Evolutionary conservation across 2,329 filamentous ascomycete species (phyloP), one percentile per base, ranked within the genome.

Genomic region (Ophiostoma australiae): DNA sequence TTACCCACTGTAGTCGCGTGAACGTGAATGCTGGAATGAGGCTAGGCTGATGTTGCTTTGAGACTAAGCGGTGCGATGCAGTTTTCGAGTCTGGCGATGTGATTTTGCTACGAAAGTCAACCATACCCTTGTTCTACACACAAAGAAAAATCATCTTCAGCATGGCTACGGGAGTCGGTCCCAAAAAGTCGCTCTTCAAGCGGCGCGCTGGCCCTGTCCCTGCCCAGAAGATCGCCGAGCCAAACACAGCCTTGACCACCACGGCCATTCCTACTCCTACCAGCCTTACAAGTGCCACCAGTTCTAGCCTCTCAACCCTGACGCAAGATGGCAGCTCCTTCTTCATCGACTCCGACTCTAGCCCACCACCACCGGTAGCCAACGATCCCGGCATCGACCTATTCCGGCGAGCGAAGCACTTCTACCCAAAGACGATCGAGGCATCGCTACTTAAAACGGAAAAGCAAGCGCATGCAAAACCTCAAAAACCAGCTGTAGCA

Each of bases 391-490:
- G 63, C 35, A 66, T 87, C 13, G 79, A 79, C 1, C 78, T 87
- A 6, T 88, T 88, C 73, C 80, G 82, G 61, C 83, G 84, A 5
- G 80, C 83, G 15, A 83, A 82, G 73, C 80, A 83, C 71, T 85
- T 86, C 76, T 84, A 83, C 69, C 80, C 82, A 6, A 68, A 63
- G 6, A 69, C 70, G 15, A 1, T 77, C 2, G 73, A 77, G 44
- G 79, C 37, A 23, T 27, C 66, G 23, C 66, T 31, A 23, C 66
- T 39, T 61, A 15, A 8, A 69, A 41, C 6, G 44, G 69, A 66
- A 74, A 55, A 44, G 69, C 41, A 58, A 70, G n/a, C 8, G 7
- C 35, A 27, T 44, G 70, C 17, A 4, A 27, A 33, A 13, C 8
- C 11, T 10, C 35, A 63, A 31, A 27, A 65, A 15, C 27, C 68